Evolutionary conservation across 1,284 basidiomycete genomes (phyloP).

Genomic region (Tilletiopsis washingtonensis): DNA sequence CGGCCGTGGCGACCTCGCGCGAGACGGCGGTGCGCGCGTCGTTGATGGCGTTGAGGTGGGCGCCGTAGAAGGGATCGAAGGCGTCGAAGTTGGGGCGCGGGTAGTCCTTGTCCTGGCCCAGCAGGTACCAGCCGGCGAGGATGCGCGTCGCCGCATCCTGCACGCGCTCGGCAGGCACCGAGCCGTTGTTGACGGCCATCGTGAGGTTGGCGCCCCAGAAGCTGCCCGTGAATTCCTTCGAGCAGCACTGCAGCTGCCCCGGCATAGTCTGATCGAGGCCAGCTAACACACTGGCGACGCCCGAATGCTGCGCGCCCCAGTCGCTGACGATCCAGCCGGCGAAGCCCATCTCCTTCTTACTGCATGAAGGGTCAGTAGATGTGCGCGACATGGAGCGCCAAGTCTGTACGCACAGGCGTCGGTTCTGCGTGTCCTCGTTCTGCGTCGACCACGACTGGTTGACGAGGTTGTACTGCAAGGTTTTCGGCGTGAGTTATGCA

Average conservation of each 20-base stretch:
- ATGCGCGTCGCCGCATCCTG: conserved; percentile 50
- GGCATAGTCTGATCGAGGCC: conserved; percentile 61
- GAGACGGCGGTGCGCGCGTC: conserved; percentile 59
- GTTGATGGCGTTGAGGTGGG: conserved; percentile 61
- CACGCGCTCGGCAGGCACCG: conserved; percentile 57
- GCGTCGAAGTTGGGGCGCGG: conserved; percentile 30
- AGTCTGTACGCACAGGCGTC: no score
- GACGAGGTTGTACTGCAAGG: no score
- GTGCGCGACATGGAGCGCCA: no score
- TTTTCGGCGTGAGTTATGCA: no score
- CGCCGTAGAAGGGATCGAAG: conserved; percentile 45
- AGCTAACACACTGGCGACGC: conserved; percentile 52
- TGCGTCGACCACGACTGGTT: conserved; percentile 64
- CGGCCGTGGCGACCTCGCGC: conserved; percentile 62
- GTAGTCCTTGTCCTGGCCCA: conserved; percentile 14
- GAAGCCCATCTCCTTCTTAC: conserved; percentile 68
- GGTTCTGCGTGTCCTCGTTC: conserved; percentile 62
- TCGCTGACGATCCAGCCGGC: conserved; percentile 59
- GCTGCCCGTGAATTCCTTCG: conserved; percentile 15
- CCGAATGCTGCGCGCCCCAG: conserved; percentile 31
- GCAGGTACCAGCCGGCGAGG: conserved; percentile 42
- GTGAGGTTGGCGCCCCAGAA: conserved; percentile 61
- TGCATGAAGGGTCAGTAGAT: no score
- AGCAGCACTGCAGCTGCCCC: conserved; percentile 16
- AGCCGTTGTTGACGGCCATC: conserved; percentile 61